These are phyloP conservation scores for Mycena rosella DNA, from an alignment of 768 basidiomycete species.

Conservation along the genomic window DNA sequence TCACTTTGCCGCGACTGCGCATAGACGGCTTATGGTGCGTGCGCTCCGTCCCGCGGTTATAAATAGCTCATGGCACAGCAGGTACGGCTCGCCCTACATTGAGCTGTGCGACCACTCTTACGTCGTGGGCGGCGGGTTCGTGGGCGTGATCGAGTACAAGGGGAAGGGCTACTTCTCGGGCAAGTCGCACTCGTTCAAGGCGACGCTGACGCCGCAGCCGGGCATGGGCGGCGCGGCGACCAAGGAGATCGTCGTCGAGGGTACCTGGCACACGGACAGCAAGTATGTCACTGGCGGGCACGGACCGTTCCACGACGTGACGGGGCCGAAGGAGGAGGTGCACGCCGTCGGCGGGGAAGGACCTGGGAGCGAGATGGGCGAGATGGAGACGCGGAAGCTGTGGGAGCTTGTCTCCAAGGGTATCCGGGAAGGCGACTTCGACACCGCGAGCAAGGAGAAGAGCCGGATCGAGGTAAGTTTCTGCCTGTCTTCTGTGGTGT, in stretches of 20 bases:
- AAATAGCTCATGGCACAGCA: conserved; percentile 15
- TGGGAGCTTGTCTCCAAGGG: conserved; percentile 93
- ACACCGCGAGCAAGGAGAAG: conserved; percentile 91
- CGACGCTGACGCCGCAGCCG: conserved; percentile 69
- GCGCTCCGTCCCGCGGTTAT: background rate
- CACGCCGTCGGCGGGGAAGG: conserved; percentile 67
- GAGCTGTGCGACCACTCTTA: conserved; percentile 75
- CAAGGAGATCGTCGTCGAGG: conserved; percentile 73
- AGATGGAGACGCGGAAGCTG: conserved; percentile 88
- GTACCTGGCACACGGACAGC: conserved; percentile 82
- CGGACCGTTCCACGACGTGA: conserved; percentile 82
- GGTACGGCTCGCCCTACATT: conserved; percentile 89
- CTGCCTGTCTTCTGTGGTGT: background rate
- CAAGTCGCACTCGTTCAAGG: conserved; percentile 94
- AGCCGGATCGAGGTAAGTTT: conserved; percentile 84
- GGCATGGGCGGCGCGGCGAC: conserved; percentile 47
- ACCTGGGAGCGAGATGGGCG: conserved; percentile 72
- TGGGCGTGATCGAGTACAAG: conserved; percentile 87
- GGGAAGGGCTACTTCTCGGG: conserved; percentile 97
- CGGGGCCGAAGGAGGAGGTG: conserved; percentile 80
- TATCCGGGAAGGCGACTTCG: conserved; percentile 92
- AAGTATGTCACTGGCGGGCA: conserved; percentile 61
- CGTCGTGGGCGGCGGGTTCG: conserved; percentile 66
- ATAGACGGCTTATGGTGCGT: conserved; percentile 92
- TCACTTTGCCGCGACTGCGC: conserved; percentile 91